These are phyloP conservation scores for Cynara cardunculus DNA, from an alignment of 129 eudicot genomes.

Conservation along the genomic window DNA sequence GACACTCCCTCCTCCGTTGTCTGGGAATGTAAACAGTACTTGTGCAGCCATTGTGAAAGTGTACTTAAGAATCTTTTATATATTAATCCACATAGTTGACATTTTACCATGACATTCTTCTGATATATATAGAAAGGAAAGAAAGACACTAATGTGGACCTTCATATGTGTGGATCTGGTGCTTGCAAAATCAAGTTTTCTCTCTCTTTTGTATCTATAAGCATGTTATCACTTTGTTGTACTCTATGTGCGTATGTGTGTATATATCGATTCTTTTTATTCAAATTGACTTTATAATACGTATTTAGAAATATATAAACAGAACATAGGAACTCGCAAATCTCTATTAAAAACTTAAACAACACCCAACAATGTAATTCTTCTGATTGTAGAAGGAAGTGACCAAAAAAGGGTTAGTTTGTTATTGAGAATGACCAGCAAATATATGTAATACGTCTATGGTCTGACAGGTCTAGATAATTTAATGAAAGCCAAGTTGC, in stretches of 20 bases:
- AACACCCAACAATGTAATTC: background rate
- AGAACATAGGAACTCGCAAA: background rate
- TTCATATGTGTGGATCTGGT: background rate
- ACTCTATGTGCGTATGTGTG: background rate
- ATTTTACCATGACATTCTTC: background rate
- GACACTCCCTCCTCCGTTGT: too few relatives aligned
- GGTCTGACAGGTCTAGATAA: background rate
- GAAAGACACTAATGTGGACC: background rate
- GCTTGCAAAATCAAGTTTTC: background rate
- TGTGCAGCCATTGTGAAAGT: background rate
- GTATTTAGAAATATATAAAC: background rate
- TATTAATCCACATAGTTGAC: background rate
- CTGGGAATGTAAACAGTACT: background rate
- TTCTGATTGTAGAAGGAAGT: background rate
- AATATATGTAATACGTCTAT: too few relatives aligned
- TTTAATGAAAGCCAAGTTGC: background rate
- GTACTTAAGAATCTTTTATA: background rate
- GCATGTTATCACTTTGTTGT: background rate
- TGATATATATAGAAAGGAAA: background rate
- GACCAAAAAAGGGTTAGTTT: too few relatives aligned
- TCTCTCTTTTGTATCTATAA: background rate
- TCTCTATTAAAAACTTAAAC: background rate
- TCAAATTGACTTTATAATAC: background rate
- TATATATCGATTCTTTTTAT: background rate
- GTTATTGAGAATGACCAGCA: background rate